phyloP scores from a whole-genome alignment of 2,329 filamentous ascomycete genomes.

The Trichoderma gracile region DNA sequence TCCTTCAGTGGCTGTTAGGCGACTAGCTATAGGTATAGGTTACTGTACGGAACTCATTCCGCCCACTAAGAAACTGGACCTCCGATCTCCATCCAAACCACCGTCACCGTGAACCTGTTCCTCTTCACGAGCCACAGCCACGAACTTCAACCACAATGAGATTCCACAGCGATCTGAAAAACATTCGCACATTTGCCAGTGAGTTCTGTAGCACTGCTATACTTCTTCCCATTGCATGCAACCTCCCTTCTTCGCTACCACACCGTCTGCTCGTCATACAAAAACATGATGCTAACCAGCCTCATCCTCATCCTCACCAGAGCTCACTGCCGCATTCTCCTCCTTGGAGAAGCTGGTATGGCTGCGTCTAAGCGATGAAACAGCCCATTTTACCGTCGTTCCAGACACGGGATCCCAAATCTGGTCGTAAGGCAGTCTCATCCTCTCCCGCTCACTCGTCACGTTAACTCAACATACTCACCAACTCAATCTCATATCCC shows the following conservation, averaged over 20 bases:
- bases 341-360: conserved; percentile 81
- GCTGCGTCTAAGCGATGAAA: conserved; percentile 84
- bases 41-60: background rate
- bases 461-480: no score
- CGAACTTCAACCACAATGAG: conserved; percentile 52
- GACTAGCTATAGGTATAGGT: background rate
- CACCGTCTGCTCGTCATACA: no score
- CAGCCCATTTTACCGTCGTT: conserved; percentile 91
- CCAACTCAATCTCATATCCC: background rate
- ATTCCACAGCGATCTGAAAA: conserved; percentile 66
- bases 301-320: conserved; percentile 39
- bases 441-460: background rate
- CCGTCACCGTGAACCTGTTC: background rate
- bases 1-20: background rate
- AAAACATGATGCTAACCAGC: background rate
- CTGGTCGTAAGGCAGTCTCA: conserved; percentile 68
- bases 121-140: conserved; percentile 1
- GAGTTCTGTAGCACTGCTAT: conserved; percentile 30
- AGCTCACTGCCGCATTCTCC: conserved; percentile 63
- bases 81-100: background rate
- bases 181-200: conserved; percentile 68
- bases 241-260: background rate
- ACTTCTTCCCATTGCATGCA: background rate
- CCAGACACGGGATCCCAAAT: conserved; percentile 94
- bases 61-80: background rate